Evolutionary conservation across 2,329 filamentous ascomycete genomes (phyloP).

Genomic region (Macroventuria anomochaeta): DNA sequence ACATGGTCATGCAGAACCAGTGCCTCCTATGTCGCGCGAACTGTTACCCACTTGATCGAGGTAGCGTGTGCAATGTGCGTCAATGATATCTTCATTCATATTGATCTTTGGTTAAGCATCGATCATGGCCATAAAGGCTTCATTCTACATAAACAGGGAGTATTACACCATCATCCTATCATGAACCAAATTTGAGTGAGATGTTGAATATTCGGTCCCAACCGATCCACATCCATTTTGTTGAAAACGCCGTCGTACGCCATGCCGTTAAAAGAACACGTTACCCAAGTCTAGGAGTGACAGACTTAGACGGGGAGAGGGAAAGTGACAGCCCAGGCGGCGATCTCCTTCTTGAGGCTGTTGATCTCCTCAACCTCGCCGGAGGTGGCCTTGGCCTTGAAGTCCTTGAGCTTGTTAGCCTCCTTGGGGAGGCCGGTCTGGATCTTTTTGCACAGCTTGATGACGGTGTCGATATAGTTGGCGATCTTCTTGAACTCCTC

Average conservation of each 20-base stretch:
- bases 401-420: conserved; percentile 99
- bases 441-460: conserved; percentile 89
- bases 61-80: not conserved
- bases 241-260: conserved; percentile 36
- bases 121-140: conserved; percentile 9
- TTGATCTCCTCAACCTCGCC: conserved; percentile 84
- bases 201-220: conserved; percentile 37
- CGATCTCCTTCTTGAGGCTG: conserved; percentile 86
- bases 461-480: conserved; percentile 83
- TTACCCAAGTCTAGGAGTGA: not conserved
- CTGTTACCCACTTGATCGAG: too few species aligned
- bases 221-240: conserved; percentile 28
- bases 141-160: conserved; percentile 19
- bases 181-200: conserved; percentile 22
- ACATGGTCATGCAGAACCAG: too few species aligned
- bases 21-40: too few species aligned
- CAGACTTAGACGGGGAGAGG: conserved; percentile 76
- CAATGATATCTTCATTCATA: conserved; percentile 5
- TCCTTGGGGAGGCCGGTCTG: conserved; percentile 89
- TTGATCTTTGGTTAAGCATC: conserved; percentile 25
- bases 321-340: conserved; percentile 85
- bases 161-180: conserved; percentile 16
- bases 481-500: conserved; percentile 84
- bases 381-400: conserved; percentile 87
- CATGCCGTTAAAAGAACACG: conserved; percentile 14